Conservation (phyloP, 2,329 filamentous ascomycete genomes). For the Penicillium sp. region DNA sequence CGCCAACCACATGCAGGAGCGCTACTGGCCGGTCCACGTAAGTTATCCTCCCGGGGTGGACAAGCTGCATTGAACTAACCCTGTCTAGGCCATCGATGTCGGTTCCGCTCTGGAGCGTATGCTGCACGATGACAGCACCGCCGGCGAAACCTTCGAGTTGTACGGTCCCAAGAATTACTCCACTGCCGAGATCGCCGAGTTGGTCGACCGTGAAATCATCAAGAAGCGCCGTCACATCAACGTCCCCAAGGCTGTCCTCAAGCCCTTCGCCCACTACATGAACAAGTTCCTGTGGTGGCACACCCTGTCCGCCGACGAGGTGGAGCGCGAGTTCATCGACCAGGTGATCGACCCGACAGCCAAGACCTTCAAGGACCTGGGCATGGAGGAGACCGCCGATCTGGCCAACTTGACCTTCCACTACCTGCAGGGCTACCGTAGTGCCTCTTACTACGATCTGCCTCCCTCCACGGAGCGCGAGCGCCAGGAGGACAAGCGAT, state of each 20-base stretch:
- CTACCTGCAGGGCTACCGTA: slow-evolving; percentile 89
- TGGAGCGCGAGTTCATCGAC: slow-evolving; percentile 87
- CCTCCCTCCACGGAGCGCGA: slow-evolving; percentile 91
- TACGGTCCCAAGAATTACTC: slow-evolving; percentile 90
- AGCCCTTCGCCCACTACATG: slow-evolving; percentile 62
- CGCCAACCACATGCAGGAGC: slow-evolving; percentile 85
- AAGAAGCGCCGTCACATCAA: slow-evolving; percentile 87
- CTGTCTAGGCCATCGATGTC: slow-evolving; percentile 70
- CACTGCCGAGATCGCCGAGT: slow-evolving; percentile 70
- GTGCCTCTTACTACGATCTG: slow-evolving; percentile 79
- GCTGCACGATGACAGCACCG: slow-evolving; percentile 81
- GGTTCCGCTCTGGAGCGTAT: slow-evolving; percentile 81
- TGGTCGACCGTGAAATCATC: slow-evolving; percentile 87
- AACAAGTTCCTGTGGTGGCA: slow-evolving; percentile 88
- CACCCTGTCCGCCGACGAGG: slow-evolving; percentile 68
- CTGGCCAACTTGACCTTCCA: slow-evolving; percentile 81
- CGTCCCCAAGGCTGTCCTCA: slow-evolving; percentile 69
- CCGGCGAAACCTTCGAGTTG: slow-evolving; percentile 83
- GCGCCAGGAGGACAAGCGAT: slow-evolving; percentile 90
- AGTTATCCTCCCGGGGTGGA: slow-evolving; percentile 16
- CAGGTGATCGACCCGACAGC: slow-evolving; percentile 81
- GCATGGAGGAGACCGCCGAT: slow-evolving; percentile 71
- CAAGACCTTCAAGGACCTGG: slow-evolving; percentile 91
- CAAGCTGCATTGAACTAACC: slow-evolving; percentile 6
- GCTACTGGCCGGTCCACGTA: slow-evolving; percentile 84